phyloP scores from a whole-genome alignment of 768 basidiomycete genomes.

The Lentinula guzmanii region DNA sequence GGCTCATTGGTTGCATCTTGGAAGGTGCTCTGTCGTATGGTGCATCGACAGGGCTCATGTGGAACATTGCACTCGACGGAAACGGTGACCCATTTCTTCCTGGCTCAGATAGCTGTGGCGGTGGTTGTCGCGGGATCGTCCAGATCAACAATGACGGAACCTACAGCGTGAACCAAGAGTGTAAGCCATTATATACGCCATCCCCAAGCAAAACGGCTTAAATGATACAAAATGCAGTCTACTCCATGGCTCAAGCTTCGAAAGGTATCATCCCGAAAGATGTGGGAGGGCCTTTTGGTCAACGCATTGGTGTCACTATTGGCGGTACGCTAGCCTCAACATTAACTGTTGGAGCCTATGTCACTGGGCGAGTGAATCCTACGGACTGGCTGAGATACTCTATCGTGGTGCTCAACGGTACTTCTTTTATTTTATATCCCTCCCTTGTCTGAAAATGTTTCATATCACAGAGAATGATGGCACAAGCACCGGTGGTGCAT shows the following conservation, averaged over 20 bases:
- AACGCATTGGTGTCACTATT: slow-evolving; percentile 61
- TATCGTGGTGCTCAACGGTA: slow-evolving; percentile 70
- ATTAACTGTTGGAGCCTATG: slow-evolving; percentile 60
- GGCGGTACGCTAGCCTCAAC: slow-evolving; percentile 52
- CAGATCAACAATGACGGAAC: slow-evolving; percentile 60
- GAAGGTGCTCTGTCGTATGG: slow-evolving; percentile 18
- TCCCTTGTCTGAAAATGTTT: too few species aligned
- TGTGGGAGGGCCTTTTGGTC: slow-evolving; percentile 57
- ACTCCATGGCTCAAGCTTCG: slow-evolving; percentile 68
- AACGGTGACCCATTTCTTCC: slow-evolving; percentile 61
- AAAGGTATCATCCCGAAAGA: slow-evolving; percentile 72
- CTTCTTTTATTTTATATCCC: not conserved
- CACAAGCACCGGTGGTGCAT: slow-evolving; percentile 24
- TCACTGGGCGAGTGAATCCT: slow-evolving; percentile 47
- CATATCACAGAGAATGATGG: too few species aligned
- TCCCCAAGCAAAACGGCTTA: not conserved
- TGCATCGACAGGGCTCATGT: slow-evolving; percentile 52
- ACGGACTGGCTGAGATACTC: slow-evolving; percentile 61
- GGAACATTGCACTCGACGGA: slow-evolving; percentile 65
- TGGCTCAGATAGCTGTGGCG: slow-evolving; percentile 40
- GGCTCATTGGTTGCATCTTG: not conserved
- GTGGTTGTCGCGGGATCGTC: slow-evolving; percentile 62
- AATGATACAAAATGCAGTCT: slow-evolving; percentile 26
- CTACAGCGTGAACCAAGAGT: slow-evolving; percentile 70
- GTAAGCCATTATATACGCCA: slow-evolving; percentile 26